These are phyloP conservation scores for Drosera spatulata DNA, from an alignment of 179 eudicot species.

Conservation along the genomic window DNA sequence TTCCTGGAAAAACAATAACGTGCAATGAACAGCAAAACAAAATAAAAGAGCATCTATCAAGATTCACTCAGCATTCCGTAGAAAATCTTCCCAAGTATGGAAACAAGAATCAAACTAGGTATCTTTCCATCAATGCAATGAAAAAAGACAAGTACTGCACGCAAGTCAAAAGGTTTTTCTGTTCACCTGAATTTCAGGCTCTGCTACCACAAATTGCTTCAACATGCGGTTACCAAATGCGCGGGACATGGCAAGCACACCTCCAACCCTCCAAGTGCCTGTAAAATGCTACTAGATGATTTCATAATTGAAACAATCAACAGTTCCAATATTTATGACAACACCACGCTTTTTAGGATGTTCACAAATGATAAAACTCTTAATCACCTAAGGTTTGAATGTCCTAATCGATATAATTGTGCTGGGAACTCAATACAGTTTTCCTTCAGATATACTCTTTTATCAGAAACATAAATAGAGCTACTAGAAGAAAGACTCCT, in stretches of 20 bases:
- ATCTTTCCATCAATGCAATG: background rate
- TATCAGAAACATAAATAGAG: background rate
- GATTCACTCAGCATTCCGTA: background rate
- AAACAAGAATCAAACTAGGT: no score
- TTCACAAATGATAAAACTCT: no score
- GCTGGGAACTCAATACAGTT: background rate
- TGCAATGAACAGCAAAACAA: background rate
- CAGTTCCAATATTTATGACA: no score
- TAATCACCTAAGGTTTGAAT: no score
- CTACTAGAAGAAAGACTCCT: background rate
- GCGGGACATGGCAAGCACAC: conserved; percentile 98
- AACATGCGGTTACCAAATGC: conserved; percentile 99
- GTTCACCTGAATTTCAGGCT: conserved; percentile 95
- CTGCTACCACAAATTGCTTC: conserved; percentile 95
- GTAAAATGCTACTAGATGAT: conserved; percentile 10
- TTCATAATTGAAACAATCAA: background rate
- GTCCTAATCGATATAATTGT: no score
- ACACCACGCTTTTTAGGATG: no score
- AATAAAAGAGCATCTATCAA: background rate
- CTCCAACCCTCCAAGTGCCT: conserved; percentile 99
- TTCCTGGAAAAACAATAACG: conserved; percentile 27
- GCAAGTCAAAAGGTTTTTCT: no score
- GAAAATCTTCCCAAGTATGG: no score
- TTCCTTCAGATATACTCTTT: background rate
- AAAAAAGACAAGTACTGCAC: background rate